Evolutionary conservation across 2,329 filamentous ascomycete genomes (phyloP).

Genomic region (Zasmidium angulare): DNA sequence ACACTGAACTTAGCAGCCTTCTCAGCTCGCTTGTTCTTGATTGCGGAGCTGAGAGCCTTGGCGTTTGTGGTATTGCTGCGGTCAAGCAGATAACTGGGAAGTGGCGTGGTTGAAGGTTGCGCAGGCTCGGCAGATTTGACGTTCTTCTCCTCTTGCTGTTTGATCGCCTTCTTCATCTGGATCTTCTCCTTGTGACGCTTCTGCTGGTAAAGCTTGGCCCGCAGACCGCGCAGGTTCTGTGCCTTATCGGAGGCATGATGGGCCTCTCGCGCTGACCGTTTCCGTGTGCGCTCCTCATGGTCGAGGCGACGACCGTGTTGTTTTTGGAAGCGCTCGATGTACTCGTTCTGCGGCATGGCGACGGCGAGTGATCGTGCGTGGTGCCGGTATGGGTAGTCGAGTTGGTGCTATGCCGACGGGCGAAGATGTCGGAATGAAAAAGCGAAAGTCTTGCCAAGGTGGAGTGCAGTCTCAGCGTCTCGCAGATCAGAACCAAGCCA

Average conservation of each 20-base stretch:
- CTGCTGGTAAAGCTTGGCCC: conserved; percentile 91
- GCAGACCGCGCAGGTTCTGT: conserved; percentile 86
- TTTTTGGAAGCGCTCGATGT: conserved; percentile 72
- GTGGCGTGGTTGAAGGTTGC: conserved; percentile 75
- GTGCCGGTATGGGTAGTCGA: conserved; percentile 2
- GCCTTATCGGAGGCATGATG: conserved; percentile 88
- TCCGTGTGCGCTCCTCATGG: conserved; percentile 84
- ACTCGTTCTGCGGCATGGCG: conserved; percentile 76
- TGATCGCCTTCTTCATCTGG: conserved; percentile 93
- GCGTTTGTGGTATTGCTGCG: conserved; percentile 67
- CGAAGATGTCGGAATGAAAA: background rate
- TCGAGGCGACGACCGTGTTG: conserved; percentile 61
- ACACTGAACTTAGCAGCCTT: conserved; percentile 93
- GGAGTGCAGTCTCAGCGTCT: too few relatives aligned
- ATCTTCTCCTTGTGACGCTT: conserved; percentile 97
- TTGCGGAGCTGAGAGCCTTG: conserved; percentile 76
- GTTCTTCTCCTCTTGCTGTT: conserved; percentile 92
- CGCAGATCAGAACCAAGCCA: too few relatives aligned
- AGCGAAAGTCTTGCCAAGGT: background rate
- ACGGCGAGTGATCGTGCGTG: conserved; percentile 12
- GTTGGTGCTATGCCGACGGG: background rate
- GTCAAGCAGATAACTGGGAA: conserved; percentile 93
- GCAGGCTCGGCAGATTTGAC: conserved; percentile 80
- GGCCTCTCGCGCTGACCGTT: conserved; percentile 81
- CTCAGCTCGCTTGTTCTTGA: conserved; percentile 93